A percentile compares a stretch with the other conserved stretches of the same genome.
These are phyloP conservation scores for Xylariaceae sp. DNA, from an alignment of 2,329 filamentous ascomycete species.

Conservation along the genomic window DNA sequence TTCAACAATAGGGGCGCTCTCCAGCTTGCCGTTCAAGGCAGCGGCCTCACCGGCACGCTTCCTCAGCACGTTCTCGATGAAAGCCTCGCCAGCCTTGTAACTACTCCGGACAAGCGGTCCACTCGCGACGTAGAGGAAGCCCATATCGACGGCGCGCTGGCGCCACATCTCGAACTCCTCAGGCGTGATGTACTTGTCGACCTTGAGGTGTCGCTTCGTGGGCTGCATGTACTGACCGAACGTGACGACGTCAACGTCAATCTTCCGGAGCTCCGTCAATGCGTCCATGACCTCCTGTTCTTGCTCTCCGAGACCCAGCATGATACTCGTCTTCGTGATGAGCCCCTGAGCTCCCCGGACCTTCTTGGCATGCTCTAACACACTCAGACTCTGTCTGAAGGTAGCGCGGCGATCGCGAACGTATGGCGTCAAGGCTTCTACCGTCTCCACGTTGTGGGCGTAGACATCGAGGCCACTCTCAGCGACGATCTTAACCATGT, in stretches of 20 bases:
- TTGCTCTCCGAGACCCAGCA: constrained; percentile 91
- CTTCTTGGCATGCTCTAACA: constrained; percentile 76
- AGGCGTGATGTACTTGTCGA: constrained; percentile 90
- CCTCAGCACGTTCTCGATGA: constrained; percentile 96
- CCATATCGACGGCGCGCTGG: constrained; percentile 83
- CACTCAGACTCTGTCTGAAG: constrained; percentile 77
- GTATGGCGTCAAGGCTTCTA: constrained; percentile 81
- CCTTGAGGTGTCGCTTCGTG: constrained; percentile 95
- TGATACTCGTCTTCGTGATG: constrained; percentile 98
- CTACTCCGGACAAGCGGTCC: constrained; percentile 89
- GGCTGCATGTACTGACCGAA: constrained; percentile 99
- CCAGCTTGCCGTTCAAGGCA: constrained; percentile 19
- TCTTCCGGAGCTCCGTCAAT: constrained; percentile 70
- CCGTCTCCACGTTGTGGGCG: constrained; percentile 95
- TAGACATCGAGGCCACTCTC: constrained; percentile 89
- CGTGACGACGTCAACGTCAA: constrained; percentile 87
- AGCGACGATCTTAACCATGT: constrained; percentile 82
- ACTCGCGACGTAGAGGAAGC: constrained; percentile 93
- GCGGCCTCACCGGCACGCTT: constrained; percentile 58
- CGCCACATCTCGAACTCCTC: constrained; percentile 89
- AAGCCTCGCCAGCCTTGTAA: constrained; percentile 97
- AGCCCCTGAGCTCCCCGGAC: constrained; percentile 51
- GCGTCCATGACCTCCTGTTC: constrained; percentile 80
- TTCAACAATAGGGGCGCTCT: constrained; percentile 22
- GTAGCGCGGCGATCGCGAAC: constrained; percentile 86